Evolutionary conservation across 2,329 filamentous ascomycete species (phyloP).

Genomic region (Seiridium unicorne): DNA sequence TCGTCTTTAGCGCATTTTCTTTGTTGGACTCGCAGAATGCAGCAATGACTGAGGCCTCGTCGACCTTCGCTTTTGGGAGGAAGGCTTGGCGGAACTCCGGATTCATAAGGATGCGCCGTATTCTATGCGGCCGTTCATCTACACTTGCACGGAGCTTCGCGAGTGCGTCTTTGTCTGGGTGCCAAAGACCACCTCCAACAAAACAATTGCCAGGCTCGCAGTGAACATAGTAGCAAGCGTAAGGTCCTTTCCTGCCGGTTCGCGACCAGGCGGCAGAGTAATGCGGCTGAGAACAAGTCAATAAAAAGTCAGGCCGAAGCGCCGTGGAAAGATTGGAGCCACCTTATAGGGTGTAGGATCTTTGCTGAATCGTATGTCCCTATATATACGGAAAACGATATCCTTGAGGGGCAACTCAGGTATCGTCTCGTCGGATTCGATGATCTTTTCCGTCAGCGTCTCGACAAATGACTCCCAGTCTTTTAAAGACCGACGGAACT

Average conservation of each 20-base stretch:
- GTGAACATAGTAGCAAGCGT: conserved; percentile 87
- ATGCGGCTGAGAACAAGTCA: conserved; percentile 53
- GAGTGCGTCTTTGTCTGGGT: conserved; percentile 67
- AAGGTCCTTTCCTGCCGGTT: conserved; percentile 82
- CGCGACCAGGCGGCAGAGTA: conserved; percentile 84
- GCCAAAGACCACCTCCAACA: conserved; percentile 80
- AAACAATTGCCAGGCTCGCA: conserved; percentile 71
- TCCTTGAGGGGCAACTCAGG: conserved; percentile 86
- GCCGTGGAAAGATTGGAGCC: conserved; percentile 16
- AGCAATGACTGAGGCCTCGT: conserved; percentile 51
- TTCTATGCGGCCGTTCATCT: conserved; percentile 67
- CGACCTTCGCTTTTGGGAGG: conserved; percentile 53
- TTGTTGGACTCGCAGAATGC: conserved; percentile 71
- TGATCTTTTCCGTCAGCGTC: conserved; percentile 66
- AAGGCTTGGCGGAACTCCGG: conserved; percentile 62
- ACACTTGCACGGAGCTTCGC: conserved; percentile 70
- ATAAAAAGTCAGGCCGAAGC: conserved; percentile 8
- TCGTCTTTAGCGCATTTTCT: conserved; percentile 76
- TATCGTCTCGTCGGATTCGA: conserved; percentile 74
- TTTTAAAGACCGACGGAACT: conserved; percentile 74
- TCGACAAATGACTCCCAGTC: conserved; percentile 83
- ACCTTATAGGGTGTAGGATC: conserved; percentile 89
- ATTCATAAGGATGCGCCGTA: conserved; percentile 66
- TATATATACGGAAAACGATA: conserved; percentile 82
- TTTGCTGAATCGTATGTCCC: conserved; percentile 81